Conservation (phyloP, 192 early-diverging fungal genomes). For the Diversispora eburnea region DNA sequence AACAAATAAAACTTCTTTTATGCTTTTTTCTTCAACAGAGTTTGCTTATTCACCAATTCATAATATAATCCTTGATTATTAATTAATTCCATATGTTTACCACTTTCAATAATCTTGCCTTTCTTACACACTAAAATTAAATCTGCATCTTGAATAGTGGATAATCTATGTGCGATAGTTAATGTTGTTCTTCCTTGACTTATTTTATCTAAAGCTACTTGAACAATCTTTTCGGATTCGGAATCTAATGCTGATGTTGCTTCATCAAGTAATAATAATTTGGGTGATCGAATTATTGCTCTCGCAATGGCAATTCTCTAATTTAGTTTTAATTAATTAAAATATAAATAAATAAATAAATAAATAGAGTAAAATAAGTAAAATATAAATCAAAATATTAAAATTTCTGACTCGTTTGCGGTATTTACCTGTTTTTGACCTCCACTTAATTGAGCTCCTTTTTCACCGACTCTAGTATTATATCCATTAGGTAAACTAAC, state of each 20-base stretch:
- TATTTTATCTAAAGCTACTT: constrained; percentile 62
- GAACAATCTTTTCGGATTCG: constrained; percentile 64
- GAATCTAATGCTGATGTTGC: constrained; percentile 68
- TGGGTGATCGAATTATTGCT: constrained; percentile 79
- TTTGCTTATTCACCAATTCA: constrained; percentile 67
- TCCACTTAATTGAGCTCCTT: constrained; percentile 53
- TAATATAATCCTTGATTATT: constrained; percentile 51
- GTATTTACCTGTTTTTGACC: constrained; percentile 59
- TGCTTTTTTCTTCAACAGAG: constrained; percentile 41
- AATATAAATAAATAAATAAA: not conserved
- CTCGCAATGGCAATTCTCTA: constrained; percentile 80
- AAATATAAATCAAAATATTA: not conserved
- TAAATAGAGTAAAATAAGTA: not conserved
- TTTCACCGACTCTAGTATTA: constrained; percentile 60
- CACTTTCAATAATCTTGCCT: constrained; percentile 58
- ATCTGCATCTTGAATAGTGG: constrained; percentile 62
- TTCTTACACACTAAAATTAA: constrained; percentile 75
- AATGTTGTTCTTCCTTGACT: constrained; percentile 63
- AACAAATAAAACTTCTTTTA: not conserved
- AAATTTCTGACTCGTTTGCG: too few species aligned
- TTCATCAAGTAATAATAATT: constrained; percentile 78
- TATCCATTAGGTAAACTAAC: constrained; percentile 56
- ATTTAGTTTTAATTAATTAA: not conserved
- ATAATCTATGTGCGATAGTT: constrained; percentile 69
- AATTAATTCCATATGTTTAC: constrained; percentile 57